Evolutionary conservation across 179 eudicot genomes (phyloP), one percentile per base, ranked within the genome.

Genomic region (Sideroxylon spinosum): DNA sequence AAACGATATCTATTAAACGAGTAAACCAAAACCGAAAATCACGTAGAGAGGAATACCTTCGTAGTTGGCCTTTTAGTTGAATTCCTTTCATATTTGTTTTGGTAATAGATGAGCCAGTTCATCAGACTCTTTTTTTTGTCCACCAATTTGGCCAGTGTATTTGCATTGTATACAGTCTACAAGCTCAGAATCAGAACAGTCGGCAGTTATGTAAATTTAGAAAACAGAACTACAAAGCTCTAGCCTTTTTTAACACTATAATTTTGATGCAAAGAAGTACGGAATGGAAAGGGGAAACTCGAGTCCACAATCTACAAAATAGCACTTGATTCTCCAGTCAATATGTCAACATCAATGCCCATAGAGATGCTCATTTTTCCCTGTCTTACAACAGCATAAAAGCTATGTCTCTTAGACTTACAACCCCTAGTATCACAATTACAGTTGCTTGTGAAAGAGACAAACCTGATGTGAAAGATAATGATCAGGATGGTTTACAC

Each of bases 391-490:
- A 17, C 3, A 17, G 68, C 20, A 63, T 25, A 75, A 63, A 16
- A 48, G 23, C 46, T 49, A 7, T 16, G 14, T 14, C 56, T 75
- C 25, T 63, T 76, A 9, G 12, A 52, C 56, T 14, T 14, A 26
- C 17, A 11, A 76, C 7, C 44, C 62, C 19, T n/a, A 64, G 22
- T 64, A 26, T 62, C 60, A 55, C 23, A 44, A 28, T 1, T 37
- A 48, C 8, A 17, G 53, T 46, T 28, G 25, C 61, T 68, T 64
- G 62, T 73, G 11, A 77, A 20, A 59, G 56, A 78, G 13, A 37
- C 85, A 80, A 29, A 94, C 98, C 98, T 94, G 93, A 80, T 92
- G 94, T 57, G 87, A 77, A 80, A 94, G 93, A 84, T 94, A 94
- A 69, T 87, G 89, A 79, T 91, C 96, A 23, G 96, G 90, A 83